Percentiles rank a stretch among this genome's conserved stretches.
Conservation (phyloP, 1,284 basidiomycete genomes). For the Porodaedalea pini region DNA sequence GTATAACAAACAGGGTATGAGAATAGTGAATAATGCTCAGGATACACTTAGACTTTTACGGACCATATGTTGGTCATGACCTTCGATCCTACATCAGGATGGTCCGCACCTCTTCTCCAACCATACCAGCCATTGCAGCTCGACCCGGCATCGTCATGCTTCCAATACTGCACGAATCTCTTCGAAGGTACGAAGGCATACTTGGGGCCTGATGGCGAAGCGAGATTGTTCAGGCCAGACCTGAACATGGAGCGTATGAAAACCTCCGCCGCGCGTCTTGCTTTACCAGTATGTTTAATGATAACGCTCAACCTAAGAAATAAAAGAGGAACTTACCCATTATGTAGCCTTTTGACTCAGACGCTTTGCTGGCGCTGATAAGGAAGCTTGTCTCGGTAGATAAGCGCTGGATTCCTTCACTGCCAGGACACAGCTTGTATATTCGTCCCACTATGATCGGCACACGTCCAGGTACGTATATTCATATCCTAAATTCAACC, state of each 20-base stretch:
- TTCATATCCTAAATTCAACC: not conserved
- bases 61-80: conserved; percentile 81
- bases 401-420: conserved; percentile 69
- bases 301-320: not conserved
- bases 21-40: conserved; percentile 4
- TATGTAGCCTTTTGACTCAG: conserved; percentile 55
- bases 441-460: conserved; percentile 83
- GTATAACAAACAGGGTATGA: conserved; percentile 15
- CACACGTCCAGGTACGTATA: conserved; percentile 55
- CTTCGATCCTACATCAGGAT: conserved; percentile 65
- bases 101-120: conserved; percentile 78
- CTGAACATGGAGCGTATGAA: conserved; percentile 78
- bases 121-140: conserved; percentile 70
- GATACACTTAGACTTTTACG: conserved; percentile 29
- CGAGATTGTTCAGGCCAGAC: conserved; percentile 74
- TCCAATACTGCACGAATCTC: conserved; percentile 74
- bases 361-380: conserved; percentile 65
- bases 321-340: conserved; percentile 6
- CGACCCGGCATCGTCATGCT: conserved; percentile 71
- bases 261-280: conserved; percentile 56
- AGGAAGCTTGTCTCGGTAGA: conserved; percentile 68
- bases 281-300: conserved; percentile 51
- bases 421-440: conserved; percentile 72
- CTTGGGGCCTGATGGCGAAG: conserved; percentile 57
- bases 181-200: conserved; percentile 95